phyloP scores from a whole-genome alignment of 2,329 filamentous ascomycete species.

The Fusarium aywerte region DNA sequence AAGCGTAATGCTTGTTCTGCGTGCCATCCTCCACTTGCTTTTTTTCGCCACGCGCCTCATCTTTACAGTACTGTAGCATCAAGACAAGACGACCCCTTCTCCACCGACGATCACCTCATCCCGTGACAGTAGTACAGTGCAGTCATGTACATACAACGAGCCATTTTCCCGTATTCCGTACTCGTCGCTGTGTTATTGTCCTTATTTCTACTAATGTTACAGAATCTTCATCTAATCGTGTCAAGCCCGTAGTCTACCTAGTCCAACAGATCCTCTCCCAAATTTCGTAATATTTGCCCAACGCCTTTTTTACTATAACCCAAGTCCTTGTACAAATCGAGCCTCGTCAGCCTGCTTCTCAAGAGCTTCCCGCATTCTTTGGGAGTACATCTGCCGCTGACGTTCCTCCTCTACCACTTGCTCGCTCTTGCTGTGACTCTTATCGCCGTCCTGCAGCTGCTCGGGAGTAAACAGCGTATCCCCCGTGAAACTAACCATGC shows the following conservation, averaged over 20 bases:
- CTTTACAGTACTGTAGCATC: constrained; percentile 5
- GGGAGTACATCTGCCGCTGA: constrained; percentile 70
- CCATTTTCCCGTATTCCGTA: constrained; percentile 6
- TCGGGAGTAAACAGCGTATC: constrained; percentile 60
- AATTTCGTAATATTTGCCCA: constrained; percentile 10
- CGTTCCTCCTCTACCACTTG: constrained; percentile 56
- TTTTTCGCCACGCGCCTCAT: constrained; percentile 38
- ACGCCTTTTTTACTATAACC: constrained; percentile 22
- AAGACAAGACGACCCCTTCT: constrained; percentile 18
- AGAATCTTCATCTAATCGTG: constrained; percentile 18
- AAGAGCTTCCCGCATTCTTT: constrained; percentile 78
- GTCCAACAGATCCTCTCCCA: constrained; percentile 10
- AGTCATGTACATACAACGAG: constrained; percentile 9
- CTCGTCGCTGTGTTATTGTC: neutral
- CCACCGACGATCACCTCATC: constrained; percentile 37
- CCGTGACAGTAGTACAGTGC: constrained; percentile 6
- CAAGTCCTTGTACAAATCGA: constrained; percentile 76
- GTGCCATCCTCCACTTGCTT: constrained; percentile 3
- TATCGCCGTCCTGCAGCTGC: constrained; percentile 61
- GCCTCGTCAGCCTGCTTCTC: constrained; percentile 83
- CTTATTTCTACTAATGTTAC: constrained; percentile 7
- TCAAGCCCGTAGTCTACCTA: neutral
- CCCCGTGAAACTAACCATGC: constrained; percentile 73
- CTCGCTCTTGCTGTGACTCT: constrained; percentile 62
- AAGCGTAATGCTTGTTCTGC: constrained; percentile 33